phyloP scores from a whole-genome alignment of 352 stramenopile genomes.

The Sclerospora graminicola region DNA sequence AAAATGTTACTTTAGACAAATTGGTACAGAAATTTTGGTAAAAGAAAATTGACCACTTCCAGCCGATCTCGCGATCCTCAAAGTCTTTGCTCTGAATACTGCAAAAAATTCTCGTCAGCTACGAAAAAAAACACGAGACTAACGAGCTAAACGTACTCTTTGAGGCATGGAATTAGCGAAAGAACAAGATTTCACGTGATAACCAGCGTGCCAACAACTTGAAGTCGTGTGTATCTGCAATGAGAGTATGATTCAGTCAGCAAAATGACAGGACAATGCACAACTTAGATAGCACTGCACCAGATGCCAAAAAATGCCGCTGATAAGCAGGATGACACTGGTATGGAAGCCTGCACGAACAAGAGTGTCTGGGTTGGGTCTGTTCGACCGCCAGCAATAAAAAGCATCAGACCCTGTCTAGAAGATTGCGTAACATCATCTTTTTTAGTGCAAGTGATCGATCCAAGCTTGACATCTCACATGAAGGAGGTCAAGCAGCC shows the following conservation, averaged over 20 bases:
- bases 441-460: too few species aligned
- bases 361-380: conserved; percentile 77
- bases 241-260: not conserved
- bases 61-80: conserved; percentile 64
- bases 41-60: conserved; percentile 43
- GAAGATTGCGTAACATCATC: too few species aligned
- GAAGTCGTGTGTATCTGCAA: conserved; percentile 54
- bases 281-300: conserved; percentile 8
- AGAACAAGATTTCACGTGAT: conserved; percentile 63
- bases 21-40: not conserved
- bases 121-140: not conserved
- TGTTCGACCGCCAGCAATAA: conserved; percentile 71
- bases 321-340: conserved; percentile 54
- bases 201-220: conserved; percentile 57
- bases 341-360: conserved; percentile 79
- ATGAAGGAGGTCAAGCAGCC: conserved; percentile 68
- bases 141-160: conserved; percentile 43
- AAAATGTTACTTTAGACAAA: conserved; percentile 1
- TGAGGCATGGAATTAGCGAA: conserved; percentile 59
- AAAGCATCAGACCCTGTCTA: conserved; percentile 66
- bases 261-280: not conserved
- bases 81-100: conserved; percentile 54
- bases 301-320: conserved; percentile 37
- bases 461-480: conserved; percentile 23
- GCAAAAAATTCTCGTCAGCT: conserved; percentile 4